Conservation (phyloP, 2,329 filamentous ascomycete genomes). For the Taxawa tesnikishii region DNA sequence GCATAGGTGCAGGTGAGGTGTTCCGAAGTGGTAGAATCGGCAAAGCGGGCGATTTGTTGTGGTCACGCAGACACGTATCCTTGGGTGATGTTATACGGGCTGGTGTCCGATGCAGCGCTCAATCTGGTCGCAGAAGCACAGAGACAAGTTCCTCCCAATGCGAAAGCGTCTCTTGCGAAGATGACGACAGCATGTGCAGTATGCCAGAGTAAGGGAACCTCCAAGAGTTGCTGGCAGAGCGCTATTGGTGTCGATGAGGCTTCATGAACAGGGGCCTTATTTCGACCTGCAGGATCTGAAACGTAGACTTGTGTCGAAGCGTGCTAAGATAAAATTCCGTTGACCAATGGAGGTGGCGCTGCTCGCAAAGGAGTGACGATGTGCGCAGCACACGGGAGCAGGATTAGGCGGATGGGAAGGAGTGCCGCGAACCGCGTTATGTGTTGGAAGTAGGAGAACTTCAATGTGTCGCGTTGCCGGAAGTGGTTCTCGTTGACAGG, state of each 20-base stretch:
- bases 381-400: background rate
- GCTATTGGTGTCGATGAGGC: too few species aligned
- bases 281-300: background rate
- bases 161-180: background rate
- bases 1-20: too few species aligned
- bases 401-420: background rate
- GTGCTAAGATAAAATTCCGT: background rate
- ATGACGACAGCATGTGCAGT: constrained; percentile 2
- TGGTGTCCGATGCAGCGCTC: too few species aligned
- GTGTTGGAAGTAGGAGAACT: too few species aligned
- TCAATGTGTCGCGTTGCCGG: too few species aligned
- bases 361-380: background rate
- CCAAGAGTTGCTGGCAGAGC: too few species aligned
- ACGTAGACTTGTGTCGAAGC: background rate
- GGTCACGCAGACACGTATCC: too few species aligned
- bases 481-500: too few species aligned
- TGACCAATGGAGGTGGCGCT: background rate
- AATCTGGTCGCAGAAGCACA: constrained; percentile 1
- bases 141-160: background rate
- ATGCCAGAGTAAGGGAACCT: too few species aligned
- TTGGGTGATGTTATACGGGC: too few species aligned
- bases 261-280: background rate
- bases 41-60: too few species aligned
- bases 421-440: background rate
- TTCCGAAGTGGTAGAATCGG: too few species aligned